phyloP scores from a whole-genome alignment of 202 grass and related monocot genomes.

The Brachypodium distachyon region DNA sequence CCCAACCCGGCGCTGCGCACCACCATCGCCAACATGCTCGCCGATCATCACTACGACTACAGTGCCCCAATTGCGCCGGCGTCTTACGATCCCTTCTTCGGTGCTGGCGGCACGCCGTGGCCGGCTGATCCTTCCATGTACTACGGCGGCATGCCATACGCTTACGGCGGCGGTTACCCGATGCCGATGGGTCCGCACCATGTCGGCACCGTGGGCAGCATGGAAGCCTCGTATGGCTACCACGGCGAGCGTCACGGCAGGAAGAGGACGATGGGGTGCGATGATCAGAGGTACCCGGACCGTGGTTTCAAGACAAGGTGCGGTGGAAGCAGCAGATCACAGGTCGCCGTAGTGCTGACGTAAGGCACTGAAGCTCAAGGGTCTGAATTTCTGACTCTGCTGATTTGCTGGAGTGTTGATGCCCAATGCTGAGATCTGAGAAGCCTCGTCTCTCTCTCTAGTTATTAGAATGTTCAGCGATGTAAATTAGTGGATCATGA shows the following conservation, averaged over 20 bases:
- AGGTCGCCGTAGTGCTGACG: background rate
- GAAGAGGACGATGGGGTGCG: background rate
- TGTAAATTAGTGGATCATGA: background rate
- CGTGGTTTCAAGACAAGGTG: background rate
- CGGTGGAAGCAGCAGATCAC: background rate
- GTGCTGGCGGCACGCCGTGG: background rate
- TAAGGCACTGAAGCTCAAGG: background rate
- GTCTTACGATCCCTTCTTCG: background rate
- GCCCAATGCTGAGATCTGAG: background rate
- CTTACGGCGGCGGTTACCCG: background rate
- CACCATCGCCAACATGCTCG: conserved; percentile 3
- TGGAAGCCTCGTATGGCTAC: background rate
- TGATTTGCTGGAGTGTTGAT: no score
- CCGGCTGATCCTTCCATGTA: background rate
- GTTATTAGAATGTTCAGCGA: background rate
- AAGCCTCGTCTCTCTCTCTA: background rate
- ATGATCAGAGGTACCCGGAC: background rate
- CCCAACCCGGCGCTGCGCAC: conserved; percentile 8
- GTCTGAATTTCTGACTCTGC: background rate
- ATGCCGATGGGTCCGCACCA: background rate
- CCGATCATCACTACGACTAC: background rate
- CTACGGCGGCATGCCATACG: background rate
- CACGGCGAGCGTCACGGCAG: background rate
- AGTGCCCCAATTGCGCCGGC: background rate
- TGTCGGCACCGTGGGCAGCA: background rate